These are phyloP conservation scores for Mallotus nudiflorus DNA, from an alignment of 345 rosid species.

Conservation along the genomic window DNA sequence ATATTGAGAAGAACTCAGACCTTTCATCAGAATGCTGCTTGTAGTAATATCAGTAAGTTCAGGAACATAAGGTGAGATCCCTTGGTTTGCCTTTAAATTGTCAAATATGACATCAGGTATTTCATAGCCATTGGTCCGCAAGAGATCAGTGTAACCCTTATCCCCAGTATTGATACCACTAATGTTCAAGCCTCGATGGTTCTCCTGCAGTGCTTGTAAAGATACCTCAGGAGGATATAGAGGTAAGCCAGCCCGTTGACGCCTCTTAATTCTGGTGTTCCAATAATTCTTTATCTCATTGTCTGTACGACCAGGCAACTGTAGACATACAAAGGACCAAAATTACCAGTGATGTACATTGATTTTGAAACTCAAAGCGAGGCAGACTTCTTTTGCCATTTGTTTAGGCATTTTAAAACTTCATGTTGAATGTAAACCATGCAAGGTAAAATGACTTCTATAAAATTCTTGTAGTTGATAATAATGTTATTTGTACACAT, in stretches of 20 bases:
- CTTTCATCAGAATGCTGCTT: slow-evolving; percentile 61
- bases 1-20: slow-evolving; percentile 56
- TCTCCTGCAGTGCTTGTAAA: slow-evolving; percentile 59
- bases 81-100: slow-evolving; percentile 52
- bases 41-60: slow-evolving; percentile 59
- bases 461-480: background rate
- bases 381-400: background rate
- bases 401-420: background rate
- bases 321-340: slow-evolving; percentile 8
- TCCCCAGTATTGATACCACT: slow-evolving; percentile 35
- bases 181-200: slow-evolving; percentile 45
- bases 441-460: background rate
- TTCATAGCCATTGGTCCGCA: slow-evolving; percentile 54
- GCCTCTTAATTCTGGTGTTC: slow-evolving; percentile 95
- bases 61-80: slow-evolving; percentile 56
- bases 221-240: slow-evolving; percentile 86
- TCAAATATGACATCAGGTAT: slow-evolving; percentile 70
- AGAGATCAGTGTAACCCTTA: slow-evolving; percentile 55
- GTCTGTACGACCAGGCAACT: slow-evolving; percentile 99
- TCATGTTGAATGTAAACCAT: background rate
- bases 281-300: slow-evolving; percentile 99
- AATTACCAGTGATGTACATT: background rate
- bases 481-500: background rate
- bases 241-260: slow-evolving; percentile 92
- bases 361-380: background rate